A percentile compares a stretch with the other conserved stretches of the same genome.
Evolutionary conservation across 495 filamentous ascomycete species (phyloP).

Genomic region (Penicillium manginii): DNA sequence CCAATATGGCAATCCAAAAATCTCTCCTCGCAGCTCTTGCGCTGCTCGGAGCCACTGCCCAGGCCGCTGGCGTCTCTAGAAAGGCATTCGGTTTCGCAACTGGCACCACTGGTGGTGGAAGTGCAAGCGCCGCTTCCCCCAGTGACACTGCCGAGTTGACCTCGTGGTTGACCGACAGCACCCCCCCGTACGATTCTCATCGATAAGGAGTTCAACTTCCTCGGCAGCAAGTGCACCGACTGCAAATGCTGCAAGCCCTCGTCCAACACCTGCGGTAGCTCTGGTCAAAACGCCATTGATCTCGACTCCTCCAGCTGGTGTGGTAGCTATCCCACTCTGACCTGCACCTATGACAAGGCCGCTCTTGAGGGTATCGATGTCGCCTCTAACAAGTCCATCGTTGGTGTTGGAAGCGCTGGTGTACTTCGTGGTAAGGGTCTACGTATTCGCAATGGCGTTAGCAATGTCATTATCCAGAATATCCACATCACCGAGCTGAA

Average conservation of each 20-base stretch:
- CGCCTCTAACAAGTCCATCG: conserved; percentile 43
- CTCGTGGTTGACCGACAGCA: conserved; percentile 39
- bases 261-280: conserved; percentile 30
- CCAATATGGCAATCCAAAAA: conserved; percentile 30
- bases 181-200: conserved; percentile 52
- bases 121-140: conserved; percentile 47
- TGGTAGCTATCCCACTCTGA: conserved; percentile 28
- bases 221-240: conserved; percentile 40
- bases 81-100: conserved; percentile 51
- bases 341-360: conserved; percentile 43
- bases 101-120: conserved; percentile 54
- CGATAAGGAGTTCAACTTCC: conserved; percentile 51
- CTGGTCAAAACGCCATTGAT: conserved; percentile 36
- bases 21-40: conserved; percentile 25
- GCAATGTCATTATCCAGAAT: conserved; percentile 52
- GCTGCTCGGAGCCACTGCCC: conserved; percentile 25
- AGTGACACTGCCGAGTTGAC: conserved; percentile 41
- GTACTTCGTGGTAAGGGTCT: conserved; percentile 46
- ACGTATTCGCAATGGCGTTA: conserved; percentile 39
- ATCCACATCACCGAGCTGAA: conserved; percentile 48
- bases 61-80: conserved; percentile 37
- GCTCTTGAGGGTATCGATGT: conserved; percentile 38
- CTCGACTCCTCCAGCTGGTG: conserved; percentile 35
- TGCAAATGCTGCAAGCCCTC: conserved; percentile 38
- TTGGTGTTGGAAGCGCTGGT: conserved; percentile 39